Evolutionary conservation across 129 eudicot species (phyloP), one percentile per base, ranked within the genome.

Genomic region (Lonicera japonica): DNA sequence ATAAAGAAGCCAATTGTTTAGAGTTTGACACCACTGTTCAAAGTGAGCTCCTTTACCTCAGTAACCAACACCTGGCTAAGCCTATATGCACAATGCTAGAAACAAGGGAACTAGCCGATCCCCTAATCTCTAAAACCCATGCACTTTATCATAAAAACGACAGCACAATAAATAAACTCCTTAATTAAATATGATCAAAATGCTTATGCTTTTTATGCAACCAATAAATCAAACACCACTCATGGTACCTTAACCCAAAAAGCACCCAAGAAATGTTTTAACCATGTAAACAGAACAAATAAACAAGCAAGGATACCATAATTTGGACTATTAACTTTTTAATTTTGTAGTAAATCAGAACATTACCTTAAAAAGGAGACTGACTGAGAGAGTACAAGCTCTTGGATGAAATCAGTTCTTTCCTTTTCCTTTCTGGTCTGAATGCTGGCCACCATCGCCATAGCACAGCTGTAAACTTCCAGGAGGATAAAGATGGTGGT

Each of bases 391-490:
- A 62, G n/a, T 11, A 59, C 43, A 38, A 43, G 16, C 8, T 43
- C 14, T 3, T 43, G 50, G 8, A 43, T 14, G 2, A 43, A 50
- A 72, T 82, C 75, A 86, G 70, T 76, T 74, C 69, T 82, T 90
- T 21, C 75, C 61, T 77, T 86, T 82, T 20, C 87, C 90, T 58
- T 80, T 80, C 25, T 81, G 75, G 18, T 76, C 85, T 8, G 83
- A 77, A 38, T 68, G 84, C 56, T 87, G 70, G 63, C 73, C 83
- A 17, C 77, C 80, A 25, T 81, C 85, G 34, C 86, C 89, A 62
- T 86, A 83, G 88, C 78, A 79, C 57, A 83, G 77, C 60, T 86
- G 97, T 71, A 83, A 66, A 43, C 83, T 45, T 8, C 77, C 76
- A 17, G 86, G 68, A 0, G 73, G 80, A 50, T 83, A 82, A 54